phyloP scores from a whole-genome alignment of 108 stramenopile genomes.

The Fragilaria crotonensis region DNA sequence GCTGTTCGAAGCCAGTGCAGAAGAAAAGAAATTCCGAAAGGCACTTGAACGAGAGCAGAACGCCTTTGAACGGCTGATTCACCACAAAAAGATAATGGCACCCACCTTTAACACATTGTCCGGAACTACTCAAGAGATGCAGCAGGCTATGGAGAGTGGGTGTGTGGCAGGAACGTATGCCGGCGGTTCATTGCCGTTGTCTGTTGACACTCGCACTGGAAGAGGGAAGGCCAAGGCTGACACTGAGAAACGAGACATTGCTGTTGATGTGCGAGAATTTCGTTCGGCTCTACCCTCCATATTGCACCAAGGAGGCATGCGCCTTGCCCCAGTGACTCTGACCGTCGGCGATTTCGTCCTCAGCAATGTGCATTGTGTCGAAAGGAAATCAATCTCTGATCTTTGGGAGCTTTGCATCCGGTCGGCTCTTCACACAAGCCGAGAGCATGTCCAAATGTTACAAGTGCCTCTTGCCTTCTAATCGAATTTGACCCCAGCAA shows the following conservation, averaged over 20 bases:
- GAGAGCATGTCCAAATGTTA: slow-evolving; percentile 92
- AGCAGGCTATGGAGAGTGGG: slow-evolving; percentile 57
- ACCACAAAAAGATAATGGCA: slow-evolving; percentile 90
- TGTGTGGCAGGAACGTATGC: slow-evolving; percentile 61
- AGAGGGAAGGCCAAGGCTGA: slow-evolving; percentile 38
- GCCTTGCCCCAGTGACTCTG: slow-evolving; percentile 85
- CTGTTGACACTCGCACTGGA: slow-evolving; percentile 69
- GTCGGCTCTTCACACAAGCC: slow-evolving; percentile 91
- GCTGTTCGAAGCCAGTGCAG: slow-evolving; percentile 88
- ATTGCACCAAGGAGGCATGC: slow-evolving; percentile 89
- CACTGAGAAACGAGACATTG: slow-evolving; percentile 65
- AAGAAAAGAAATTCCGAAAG: slow-evolving; percentile 90
- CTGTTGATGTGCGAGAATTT: slow-evolving; percentile 97
- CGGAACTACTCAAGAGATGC: slow-evolving; percentile 78
- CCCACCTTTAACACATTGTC: slow-evolving; percentile 38
- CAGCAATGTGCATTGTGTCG: slow-evolving; percentile 93
- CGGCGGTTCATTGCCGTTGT: slow-evolving; percentile 58
- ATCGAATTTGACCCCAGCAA: slow-evolving; percentile 94
- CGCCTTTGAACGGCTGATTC: slow-evolving; percentile 89
- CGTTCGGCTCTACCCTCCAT: slow-evolving; percentile 92
- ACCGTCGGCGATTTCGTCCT: slow-evolving; percentile 95
- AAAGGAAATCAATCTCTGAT: slow-evolving; percentile 94
- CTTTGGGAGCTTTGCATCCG: slow-evolving; percentile 87
- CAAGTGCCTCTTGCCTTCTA: slow-evolving; percentile 76
- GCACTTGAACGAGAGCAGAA: slow-evolving; percentile 83